These are phyloP conservation scores for Naganishia antarctica DNA, from an alignment of 768 basidiomycete genomes.

Conservation along the genomic window DNA sequence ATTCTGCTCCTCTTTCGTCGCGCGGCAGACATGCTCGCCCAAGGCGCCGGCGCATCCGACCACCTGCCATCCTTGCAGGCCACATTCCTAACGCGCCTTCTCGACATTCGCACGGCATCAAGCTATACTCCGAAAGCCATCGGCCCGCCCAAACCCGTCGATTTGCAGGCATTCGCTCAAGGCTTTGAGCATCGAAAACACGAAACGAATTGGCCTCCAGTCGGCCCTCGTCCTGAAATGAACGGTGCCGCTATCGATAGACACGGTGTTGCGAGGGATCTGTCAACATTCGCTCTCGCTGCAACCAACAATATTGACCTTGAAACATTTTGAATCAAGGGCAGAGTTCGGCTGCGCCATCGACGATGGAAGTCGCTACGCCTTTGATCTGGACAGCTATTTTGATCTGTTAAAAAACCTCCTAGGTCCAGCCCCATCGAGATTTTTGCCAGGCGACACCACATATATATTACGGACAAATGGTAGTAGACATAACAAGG, in stretches of 20 bases:
- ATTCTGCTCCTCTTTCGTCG: slow-evolving; percentile 25
- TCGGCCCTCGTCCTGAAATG: too few relatives aligned
- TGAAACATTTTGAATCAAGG: too few relatives aligned
- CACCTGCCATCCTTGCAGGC: slow-evolving; percentile 31
- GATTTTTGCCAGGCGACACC: too few relatives aligned
- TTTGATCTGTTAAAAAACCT: neutral
- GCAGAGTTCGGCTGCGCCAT: neutral
- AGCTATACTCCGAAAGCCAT: slow-evolving; percentile 9
- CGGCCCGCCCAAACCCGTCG: slow-evolving; percentile 1
- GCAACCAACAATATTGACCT: too few relatives aligned
- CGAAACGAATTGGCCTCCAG: slow-evolving; percentile 24
- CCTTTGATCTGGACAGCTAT: slow-evolving; percentile 8
- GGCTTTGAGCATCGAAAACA: slow-evolving; percentile 9
- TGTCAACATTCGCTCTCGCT: too few relatives aligned
- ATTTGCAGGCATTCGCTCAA: slow-evolving; percentile 18
- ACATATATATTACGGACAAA: too few relatives aligned
- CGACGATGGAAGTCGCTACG: neutral
- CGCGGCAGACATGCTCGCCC: slow-evolving; percentile 35
- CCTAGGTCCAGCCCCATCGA: too few relatives aligned
- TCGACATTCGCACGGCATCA: slow-evolving; percentile 26
- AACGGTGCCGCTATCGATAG: too few relatives aligned
- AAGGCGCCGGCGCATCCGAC: slow-evolving; percentile 29
- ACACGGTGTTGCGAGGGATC: too few relatives aligned
- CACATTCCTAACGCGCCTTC: slow-evolving; percentile 29
- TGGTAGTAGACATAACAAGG: too few relatives aligned